Evolutionary conservation across 2,329 filamentous ascomycete genomes (phyloP), one percentile per base, ranked within the genome.

Genomic region (Aspergillus hortae): DNA sequence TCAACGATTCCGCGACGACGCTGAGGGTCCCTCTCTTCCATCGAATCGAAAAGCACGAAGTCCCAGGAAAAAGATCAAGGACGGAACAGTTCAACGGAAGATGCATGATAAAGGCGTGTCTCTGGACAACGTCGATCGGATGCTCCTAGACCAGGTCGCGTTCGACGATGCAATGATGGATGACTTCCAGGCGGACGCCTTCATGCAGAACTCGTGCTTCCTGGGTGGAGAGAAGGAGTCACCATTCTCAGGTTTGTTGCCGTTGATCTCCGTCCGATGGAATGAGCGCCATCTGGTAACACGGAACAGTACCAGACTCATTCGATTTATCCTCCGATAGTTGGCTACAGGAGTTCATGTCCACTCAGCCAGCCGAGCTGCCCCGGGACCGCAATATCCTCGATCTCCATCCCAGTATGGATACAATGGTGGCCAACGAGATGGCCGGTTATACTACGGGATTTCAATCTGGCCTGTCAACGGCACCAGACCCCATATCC

Each of bases 281-380:
- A 36, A 14, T 11, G 21, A 23, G 12, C 14, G 14, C 30, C 6
- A 4, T 19, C 35, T 7, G 14, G 12, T 40, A 19, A 27, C 21
- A 19, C 35, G 19, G 10, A 32, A 21, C 17, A 61, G 59, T 54
- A 11, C 44, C 56, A 21, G 60, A 62, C 14, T 50, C 47, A 4
- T 35, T 64, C 15, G 64, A 66, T 42, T 49, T 66, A n/a, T 47
- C 57, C 5, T 50, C 62, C 1, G 62, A 65, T 17, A 59, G 49
- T 36, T 68, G 66, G 66, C 46, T 67, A n/a, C 63, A 67, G 32
- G 62, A 66, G 21, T 58, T 66, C 15, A 58, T 65, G 44, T 56
- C 61, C 5, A 52, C 49, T 6, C 56, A 57, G 11, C 49, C 54
- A 6, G 41, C 57, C 1, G 58, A 61, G 27, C 14, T 48, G 4